Evolutionary conservation across 2,329 filamentous ascomycete species (phyloP).

Genomic region (Fusarium torulosum): DNA sequence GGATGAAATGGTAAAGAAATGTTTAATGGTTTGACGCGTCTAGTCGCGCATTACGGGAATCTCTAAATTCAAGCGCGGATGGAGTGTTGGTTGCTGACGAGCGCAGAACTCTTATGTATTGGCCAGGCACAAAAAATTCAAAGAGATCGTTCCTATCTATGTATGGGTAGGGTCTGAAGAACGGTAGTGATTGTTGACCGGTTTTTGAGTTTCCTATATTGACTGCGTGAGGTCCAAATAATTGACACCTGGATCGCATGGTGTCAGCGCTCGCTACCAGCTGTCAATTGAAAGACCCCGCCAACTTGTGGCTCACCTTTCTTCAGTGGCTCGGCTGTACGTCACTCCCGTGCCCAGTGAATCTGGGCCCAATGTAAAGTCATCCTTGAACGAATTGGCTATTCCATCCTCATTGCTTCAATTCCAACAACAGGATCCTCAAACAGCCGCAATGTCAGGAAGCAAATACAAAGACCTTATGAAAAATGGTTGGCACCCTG

Average conservation of each 20-base stretch:
- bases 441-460: constrained; percentile 53
- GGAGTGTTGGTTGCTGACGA: not conserved
- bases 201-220: not conserved
- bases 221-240: not conserved
- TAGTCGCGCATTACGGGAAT: constrained; percentile 25
- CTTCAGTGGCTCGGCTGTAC: constrained; percentile 37
- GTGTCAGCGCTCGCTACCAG: constrained; percentile 15
- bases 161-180: too few relatives aligned
- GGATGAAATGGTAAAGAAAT: constrained; percentile 2
- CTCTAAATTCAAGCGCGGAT: constrained; percentile 14
- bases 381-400: constrained; percentile 14
- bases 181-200: not conserved
- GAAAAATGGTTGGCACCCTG: constrained; percentile 67
- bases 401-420: constrained; percentile 10
- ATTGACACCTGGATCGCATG: constrained; percentile 38
- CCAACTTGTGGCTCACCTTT: constrained; percentile 33
- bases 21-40: constrained; percentile 32
- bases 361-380: constrained; percentile 25
- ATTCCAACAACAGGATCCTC: not conserved
- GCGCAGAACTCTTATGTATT: not conserved
- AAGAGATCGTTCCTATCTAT: not conserved
- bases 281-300: constrained; percentile 26
- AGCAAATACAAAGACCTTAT: constrained; percentile 60
- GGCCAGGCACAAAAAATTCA: not conserved
- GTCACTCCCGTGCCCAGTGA: constrained; percentile 32